Evolutionary conservation across 1,284 basidiomycete genomes (phyloP).

Genomic region (Papiliotrema terrestris): DNA sequence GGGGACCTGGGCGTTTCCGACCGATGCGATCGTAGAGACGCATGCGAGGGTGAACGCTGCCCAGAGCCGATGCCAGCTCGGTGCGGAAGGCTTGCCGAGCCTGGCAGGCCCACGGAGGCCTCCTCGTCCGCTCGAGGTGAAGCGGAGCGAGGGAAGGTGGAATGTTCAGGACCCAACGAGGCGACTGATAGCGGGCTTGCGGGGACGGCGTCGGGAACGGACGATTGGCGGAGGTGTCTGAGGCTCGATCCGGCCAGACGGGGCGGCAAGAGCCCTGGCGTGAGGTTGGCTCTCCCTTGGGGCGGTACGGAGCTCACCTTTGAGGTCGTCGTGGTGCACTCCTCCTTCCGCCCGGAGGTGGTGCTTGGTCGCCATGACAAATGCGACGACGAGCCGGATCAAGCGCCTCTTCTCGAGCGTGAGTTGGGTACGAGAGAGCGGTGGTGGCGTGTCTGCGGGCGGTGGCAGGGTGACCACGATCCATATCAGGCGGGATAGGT

Average conservation of each 20-base stretch:
- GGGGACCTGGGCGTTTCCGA: slow-evolving; percentile 1
- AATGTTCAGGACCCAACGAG: neutral
- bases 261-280: slow-evolving; percentile 31
- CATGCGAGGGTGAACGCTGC: neutral
- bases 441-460: slow-evolving; percentile 32
- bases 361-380: slow-evolving; percentile 40
- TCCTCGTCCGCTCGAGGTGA: slow-evolving; percentile 8
- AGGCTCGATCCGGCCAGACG: slow-evolving; percentile 26
- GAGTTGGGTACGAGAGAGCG: slow-evolving; percentile 59
- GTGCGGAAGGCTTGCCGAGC: neutral
- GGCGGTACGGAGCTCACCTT: slow-evolving; percentile 20
- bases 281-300: neutral
- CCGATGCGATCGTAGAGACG: neutral
- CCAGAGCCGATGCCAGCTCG: neutral
- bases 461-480: slow-evolving; percentile 60
- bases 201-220: neutral
- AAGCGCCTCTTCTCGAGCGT: slow-evolving; percentile 66
- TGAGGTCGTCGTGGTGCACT: slow-evolving; percentile 41
- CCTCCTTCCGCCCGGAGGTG: slow-evolving; percentile 45
- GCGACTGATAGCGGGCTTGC: neutral
- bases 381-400: slow-evolving; percentile 61
- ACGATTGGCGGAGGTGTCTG: slow-evolving; percentile 6
- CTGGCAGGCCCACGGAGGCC: slow-evolving; percentile 5
- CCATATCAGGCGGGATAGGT: slow-evolving; percentile 67
- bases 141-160: neutral